Base-by-base conservation (phyloP, 2,329 filamentous ascomycete species). In the Bimuria novae-zelandiae region DNA sequence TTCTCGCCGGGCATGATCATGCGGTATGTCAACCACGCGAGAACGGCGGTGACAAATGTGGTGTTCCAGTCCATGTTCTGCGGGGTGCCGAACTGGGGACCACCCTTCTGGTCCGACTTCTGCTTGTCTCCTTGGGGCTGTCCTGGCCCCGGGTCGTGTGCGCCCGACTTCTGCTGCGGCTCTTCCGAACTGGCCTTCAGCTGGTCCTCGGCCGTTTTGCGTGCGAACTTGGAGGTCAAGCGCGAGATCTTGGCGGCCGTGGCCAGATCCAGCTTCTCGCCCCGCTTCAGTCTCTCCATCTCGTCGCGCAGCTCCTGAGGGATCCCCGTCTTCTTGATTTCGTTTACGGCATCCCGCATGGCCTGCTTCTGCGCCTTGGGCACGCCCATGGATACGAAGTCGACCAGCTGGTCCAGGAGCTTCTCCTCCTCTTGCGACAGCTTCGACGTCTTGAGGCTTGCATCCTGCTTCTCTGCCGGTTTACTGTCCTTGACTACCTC, bases 241-340 rank as follows among this genome's bases (percentile, higher is more conserved):
- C 80, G 77, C 62, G 84, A 79, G 49, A 87, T 72, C 69, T 85
- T 86, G 35, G 88, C 83, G 16, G 84, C 83, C 10, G 80, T 81
- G 62, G 81, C 80, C 54, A 84, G 66, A 32, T 80, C 79, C 27
- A 82, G 66, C 50, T 73, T 71, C 59, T 78, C 74, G 27, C 78
- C 77, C 27, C 78, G 80, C 71, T 70, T 76, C 65, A 77, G 75
- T 59, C 80, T 80, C 45, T 84, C 79, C 72, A 87, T 82, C 47
- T 88, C 80, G 59, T 87, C 81, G 49, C 83, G 81, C 16, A 91
- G 75, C 67, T 91, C 89, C 19, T 76, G 64, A 1, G 90, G 89
- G 14, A 91, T 83, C 8, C 91, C 91, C 36, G 86, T 80, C 55
- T 80, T 79, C 75, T 86, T 84, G 55, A 93, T 80, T 23, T 81